These are phyloP conservation scores for Lupinus albus DNA, from an alignment of 306 rosid species.

Conservation along the genomic window DNA sequence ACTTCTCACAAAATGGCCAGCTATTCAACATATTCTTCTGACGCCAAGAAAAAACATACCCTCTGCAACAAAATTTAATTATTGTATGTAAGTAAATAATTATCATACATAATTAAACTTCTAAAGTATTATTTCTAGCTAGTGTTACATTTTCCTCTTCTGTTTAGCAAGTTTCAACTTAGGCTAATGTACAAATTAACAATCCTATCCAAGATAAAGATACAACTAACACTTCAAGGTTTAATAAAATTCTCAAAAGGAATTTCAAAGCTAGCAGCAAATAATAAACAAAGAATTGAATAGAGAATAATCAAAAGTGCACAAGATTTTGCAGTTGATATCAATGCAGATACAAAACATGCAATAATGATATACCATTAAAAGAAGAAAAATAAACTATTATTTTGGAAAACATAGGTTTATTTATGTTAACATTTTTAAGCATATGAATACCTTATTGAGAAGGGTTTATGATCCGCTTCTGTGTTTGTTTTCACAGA, in stretches of 20 bases:
- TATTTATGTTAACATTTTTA: not conserved
- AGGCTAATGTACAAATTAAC: not conserved
- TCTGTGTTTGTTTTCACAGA: slow-evolving; percentile 24
- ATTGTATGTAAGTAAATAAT: not conserved
- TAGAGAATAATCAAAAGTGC: slow-evolving; percentile 28
- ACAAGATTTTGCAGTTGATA: slow-evolving; percentile 1
- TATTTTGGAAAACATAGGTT: not conserved
- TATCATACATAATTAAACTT: not conserved
- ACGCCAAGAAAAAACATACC: slow-evolving; percentile 58
- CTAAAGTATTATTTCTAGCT: not conserved
- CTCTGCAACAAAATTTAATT: slow-evolving; percentile 44
- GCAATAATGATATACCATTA: no score
- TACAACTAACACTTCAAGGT: not conserved
- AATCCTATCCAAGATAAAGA: slow-evolving; percentile 5
- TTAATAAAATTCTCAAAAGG: slow-evolving; percentile 4
- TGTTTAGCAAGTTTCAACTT: not conserved
- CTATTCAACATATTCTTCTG: slow-evolving; percentile 42
- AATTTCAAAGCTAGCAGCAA: not conserved
- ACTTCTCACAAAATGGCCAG: slow-evolving; percentile 68
- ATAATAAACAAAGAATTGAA: not conserved
- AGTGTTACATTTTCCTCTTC: not conserved
- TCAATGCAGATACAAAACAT: no score
- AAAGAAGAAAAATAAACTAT: no score
- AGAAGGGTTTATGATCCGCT: slow-evolving; percentile 51
- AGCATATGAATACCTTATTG: slow-evolving; percentile 52